Evolutionary conservation across 2,329 filamentous ascomycete species (phyloP).

Genomic region (Cytospora schulzeri): DNA sequence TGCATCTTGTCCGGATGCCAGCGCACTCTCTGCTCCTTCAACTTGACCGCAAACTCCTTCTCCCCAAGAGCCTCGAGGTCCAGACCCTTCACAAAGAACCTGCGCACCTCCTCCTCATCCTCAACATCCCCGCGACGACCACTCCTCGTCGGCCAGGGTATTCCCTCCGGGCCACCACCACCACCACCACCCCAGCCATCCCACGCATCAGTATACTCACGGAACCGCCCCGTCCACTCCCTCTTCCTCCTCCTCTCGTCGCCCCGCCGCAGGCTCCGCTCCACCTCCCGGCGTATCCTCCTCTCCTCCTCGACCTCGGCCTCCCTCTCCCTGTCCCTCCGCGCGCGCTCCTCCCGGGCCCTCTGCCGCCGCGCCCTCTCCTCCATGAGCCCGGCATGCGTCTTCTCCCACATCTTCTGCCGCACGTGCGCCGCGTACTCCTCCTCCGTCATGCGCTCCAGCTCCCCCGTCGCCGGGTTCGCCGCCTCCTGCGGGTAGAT

Average conservation of each 20-base stretch:
- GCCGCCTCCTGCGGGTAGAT: conserved; percentile 61
- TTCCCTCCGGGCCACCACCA: conserved; percentile 37
- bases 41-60: conserved; percentile 47
- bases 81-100: conserved; percentile 64
- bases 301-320: conserved; percentile 40
- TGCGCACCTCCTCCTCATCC: conserved; percentile 61
- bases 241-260: conserved; percentile 61
- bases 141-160: conserved; percentile 74
- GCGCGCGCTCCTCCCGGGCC: conserved; percentile 65
- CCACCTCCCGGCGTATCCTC: conserved; percentile 64
- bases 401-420: conserved; percentile 93
- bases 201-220: conserved; percentile 68
- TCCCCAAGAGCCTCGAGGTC: conserved; percentile 47
- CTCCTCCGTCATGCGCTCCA: conserved; percentile 89
- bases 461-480: conserved; percentile 49
- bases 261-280: conserved; percentile 67
- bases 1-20: conserved; percentile 99
- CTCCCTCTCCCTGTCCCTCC: conserved; percentile 47
- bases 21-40: conserved; percentile 84
- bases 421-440: conserved; percentile 88
- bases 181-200: conserved; percentile 50
- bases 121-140: conserved; percentile 58
- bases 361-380: conserved; percentile 61
- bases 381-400: conserved; percentile 79
- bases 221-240: conserved; percentile 63